Conservation (phyloP, 2,329 filamentous ascomycete genomes). For the Diplocarpon mali region DNA sequence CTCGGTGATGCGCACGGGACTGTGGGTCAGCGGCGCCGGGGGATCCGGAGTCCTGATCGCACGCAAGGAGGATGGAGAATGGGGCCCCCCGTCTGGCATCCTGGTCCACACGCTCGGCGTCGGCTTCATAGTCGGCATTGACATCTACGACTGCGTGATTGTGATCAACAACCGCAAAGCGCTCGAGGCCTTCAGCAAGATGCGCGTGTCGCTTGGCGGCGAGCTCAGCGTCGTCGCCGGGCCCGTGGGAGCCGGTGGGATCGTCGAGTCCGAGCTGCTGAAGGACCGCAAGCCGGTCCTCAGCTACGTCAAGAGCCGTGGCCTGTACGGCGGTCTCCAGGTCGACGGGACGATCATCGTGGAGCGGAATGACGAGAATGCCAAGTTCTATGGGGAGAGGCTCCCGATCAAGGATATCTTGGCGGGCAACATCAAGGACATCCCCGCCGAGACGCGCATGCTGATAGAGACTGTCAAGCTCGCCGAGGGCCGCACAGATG, state of each 20-base stretch:
- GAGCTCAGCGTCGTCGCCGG: constrained; percentile 69
- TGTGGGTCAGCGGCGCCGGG: constrained; percentile 85
- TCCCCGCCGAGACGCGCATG: constrained; percentile 29
- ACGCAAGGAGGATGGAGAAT: constrained; percentile 70
- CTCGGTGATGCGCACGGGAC: constrained; percentile 85
- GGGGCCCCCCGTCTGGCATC: constrained; percentile 85
- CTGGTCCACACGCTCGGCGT: constrained; percentile 80
- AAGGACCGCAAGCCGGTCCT: constrained; percentile 56
- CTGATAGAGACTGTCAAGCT: constrained; percentile 64
- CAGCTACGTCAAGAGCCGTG: constrained; percentile 79
- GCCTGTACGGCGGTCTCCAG: constrained; percentile 75
- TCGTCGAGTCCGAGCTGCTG: constrained; percentile 21
- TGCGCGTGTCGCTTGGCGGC: constrained; percentile 68
- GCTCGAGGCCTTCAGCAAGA: constrained; percentile 69
- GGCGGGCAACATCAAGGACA: constrained; percentile 14
- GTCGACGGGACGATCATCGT: constrained; percentile 81
- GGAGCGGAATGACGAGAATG: constrained; percentile 74
- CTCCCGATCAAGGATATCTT: constrained; percentile 50
- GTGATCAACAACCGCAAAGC: constrained; percentile 82
- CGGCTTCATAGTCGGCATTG: constrained; percentile 81
- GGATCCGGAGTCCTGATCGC: constrained; percentile 82
- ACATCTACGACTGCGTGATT: constrained; percentile 91
- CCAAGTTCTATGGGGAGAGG: constrained; percentile 64
- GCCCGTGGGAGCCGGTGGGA: constrained; percentile 65
- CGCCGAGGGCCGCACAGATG: constrained; percentile 69